phyloP scores from a whole-genome alignment of 2,329 filamentous ascomycete species.

The Trichoderma sp. region DNA sequence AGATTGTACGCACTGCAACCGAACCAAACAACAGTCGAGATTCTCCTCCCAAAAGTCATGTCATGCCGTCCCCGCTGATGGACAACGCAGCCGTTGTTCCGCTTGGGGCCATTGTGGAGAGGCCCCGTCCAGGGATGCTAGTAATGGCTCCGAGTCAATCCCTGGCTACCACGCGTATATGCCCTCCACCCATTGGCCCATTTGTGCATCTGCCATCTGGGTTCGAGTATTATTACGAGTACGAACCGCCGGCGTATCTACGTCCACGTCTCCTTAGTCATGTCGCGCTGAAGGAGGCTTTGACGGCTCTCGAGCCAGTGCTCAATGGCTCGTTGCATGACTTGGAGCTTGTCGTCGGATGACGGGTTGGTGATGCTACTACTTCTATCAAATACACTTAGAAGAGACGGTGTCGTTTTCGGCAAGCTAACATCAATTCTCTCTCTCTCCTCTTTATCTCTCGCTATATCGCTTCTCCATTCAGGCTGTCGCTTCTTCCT shows the following conservation, averaged over 20 bases:
- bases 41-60: no score
- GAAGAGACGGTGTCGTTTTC: not conserved
- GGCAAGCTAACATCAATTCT: no score
- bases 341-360: not conserved
- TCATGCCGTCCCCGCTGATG: slow-evolving; percentile 4
- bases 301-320: not conserved
- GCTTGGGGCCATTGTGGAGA: not conserved
- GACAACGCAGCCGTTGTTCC: not conserved
- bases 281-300: not conserved
- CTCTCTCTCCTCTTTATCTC: not conserved
- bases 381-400: not conserved
- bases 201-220: not conserved
- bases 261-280: not conserved
- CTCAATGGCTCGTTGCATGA: not conserved
- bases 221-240: not conserved
- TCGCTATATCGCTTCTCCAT: not conserved
- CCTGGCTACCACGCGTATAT: slow-evolving; percentile 2
- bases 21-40: not conserved
- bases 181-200: not conserved
- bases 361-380: not conserved
- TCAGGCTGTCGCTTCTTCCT: not conserved
- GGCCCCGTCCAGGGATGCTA: not conserved
- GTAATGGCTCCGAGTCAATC: not conserved
- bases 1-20: not conserved
- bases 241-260: not conserved